Conservation (phyloP, 139 green algal genomes). For the Asterochloris sp. region DNA sequence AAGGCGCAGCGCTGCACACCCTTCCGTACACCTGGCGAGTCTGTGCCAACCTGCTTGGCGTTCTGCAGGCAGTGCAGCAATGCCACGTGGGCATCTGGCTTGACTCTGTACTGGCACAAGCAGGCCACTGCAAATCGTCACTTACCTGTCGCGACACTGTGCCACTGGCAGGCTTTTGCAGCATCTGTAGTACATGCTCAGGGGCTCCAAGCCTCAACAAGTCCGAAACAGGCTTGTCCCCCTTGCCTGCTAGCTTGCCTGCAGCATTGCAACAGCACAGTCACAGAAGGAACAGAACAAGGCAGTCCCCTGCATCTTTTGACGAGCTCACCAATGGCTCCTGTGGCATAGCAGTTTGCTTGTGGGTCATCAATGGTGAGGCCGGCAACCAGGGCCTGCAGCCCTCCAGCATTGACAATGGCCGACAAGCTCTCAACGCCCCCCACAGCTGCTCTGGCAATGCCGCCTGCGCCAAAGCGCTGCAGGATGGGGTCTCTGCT, state of each 20-base stretch:
- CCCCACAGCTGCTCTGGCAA: conserved; percentile 3
- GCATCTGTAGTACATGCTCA: conserved; percentile 6
- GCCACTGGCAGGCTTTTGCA: conserved; percentile 11
- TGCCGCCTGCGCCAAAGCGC: conserved; percentile 21
- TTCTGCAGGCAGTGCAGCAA: background rate
- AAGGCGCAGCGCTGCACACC: conserved; percentile 22
- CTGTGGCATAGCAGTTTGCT: conserved; percentile 29
- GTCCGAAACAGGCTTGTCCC: background rate
- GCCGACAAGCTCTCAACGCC: background rate
- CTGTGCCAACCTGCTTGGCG: background rate
- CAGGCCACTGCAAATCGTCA: background rate
- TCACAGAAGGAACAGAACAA: background rate
- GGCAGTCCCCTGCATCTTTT: background rate
- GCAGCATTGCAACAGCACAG: background rate
- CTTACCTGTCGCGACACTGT: background rate
- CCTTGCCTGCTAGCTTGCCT: conserved; percentile 4
- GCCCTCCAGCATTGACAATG: background rate
- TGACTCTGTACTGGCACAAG: background rate
- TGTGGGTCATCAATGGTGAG: conserved; percentile 18
- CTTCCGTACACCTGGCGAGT: conserved; percentile 12
- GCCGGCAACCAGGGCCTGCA: conserved; percentile 15
- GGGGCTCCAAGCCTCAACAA: conserved; percentile 10
- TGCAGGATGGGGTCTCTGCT: conserved; percentile 31
- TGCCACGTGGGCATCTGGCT: background rate
- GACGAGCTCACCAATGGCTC: conserved; percentile 14